A percentile compares a stretch with the other conserved stretches of the same genome.
phyloP scores from a whole-genome alignment of 768 basidiomycete genomes.

The Nidula microcarpa region DNA sequence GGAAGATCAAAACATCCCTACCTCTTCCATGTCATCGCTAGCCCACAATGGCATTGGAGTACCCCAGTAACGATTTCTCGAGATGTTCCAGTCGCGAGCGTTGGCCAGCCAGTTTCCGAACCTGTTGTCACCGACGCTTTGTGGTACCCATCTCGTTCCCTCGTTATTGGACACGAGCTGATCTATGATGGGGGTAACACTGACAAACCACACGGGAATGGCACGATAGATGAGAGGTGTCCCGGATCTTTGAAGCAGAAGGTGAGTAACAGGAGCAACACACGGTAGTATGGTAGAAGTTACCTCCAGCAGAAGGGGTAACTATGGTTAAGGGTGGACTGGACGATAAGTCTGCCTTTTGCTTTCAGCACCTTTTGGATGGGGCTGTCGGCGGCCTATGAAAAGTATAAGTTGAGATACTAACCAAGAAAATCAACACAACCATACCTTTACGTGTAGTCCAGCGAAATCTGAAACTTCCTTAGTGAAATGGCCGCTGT shows the following conservation, averaged over 20 bases:
- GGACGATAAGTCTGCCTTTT: constrained; percentile 83
- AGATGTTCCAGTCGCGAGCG: constrained; percentile 99
- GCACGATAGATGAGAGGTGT: constrained; percentile 96
- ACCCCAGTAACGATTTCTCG: constrained; percentile 99
- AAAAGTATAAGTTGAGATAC: background rate
- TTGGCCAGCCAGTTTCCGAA: constrained; percentile 98
- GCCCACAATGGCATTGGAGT: constrained; percentile 97
- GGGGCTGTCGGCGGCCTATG: constrained; percentile 85
- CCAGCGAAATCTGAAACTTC: constrained; percentile 91
- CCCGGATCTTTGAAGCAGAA: constrained; percentile 57
- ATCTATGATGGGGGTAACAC: constrained; percentile 80
- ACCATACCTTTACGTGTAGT: constrained; percentile 78
- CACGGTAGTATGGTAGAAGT: constrained; percentile 1
- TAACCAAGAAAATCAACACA: background rate
- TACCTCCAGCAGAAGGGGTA: constrained; percentile 99
- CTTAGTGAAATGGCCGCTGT: constrained; percentile 80
- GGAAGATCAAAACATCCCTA: constrained; percentile 15
- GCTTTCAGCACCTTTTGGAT: constrained; percentile 90
- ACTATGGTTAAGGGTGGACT: constrained; percentile 82
- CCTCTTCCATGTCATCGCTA: constrained; percentile 91
- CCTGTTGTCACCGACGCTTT: constrained; percentile 82
- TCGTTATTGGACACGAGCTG: constrained; percentile 89
- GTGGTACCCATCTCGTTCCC: constrained; percentile 93
- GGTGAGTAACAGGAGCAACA: background rate
- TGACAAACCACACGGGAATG: constrained; percentile 94